Evolutionary conservation across 2,329 filamentous ascomycete species (phyloP), one percentile per base, ranked within the genome.

Genomic region (Colletotrichum viniferum): DNA sequence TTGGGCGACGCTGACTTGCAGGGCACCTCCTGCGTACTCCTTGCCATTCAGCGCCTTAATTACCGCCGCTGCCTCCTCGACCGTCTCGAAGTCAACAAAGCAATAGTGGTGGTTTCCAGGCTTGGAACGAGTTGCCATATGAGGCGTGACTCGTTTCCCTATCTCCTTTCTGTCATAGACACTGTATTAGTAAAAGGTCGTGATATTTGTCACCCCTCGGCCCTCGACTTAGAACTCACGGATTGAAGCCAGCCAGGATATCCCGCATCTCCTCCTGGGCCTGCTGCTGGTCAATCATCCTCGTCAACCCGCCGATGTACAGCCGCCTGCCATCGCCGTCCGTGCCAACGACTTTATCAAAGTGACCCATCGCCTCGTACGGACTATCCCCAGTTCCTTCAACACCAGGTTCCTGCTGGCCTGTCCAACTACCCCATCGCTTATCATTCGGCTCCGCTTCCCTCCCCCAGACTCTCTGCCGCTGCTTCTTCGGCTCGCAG

Each of bases 31-130:
- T 24, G 81, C 74, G 1, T 83, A 78, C 2, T 77, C 60, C 32
- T 77, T 79, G 3, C 85, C 84, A 68, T 86, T 79, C 14, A 91
- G 75, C 3, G 83, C 83, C 9, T 85, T 79, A 73, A 90, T 85
- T 26, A 91, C 92, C 12, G 82, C 82, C 38, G 87, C 82, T 1
- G 90, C 90, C 76, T 93, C 89, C 68, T 91, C 87, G 1, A 84
- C 80, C 7, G 86, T 90, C 63, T 84, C 85, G 71, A 94, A 88
- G 78, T 94, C 91, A n/a, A 94, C 90, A 74, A 93, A 94, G 78
- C 91, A 90, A 82, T 91, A 93, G 82, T 93, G 89, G 79, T 91
- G 87, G 77, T 90, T 88, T 34, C 90, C 90, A 0, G 86, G 84
- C 55, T 86, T 85, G n/a, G 85, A 81, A 30, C 84, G 85, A 73